Base-by-base conservation (phyloP, 768 basidiomycete genomes). In the Boletus coccyginus region DNA sequence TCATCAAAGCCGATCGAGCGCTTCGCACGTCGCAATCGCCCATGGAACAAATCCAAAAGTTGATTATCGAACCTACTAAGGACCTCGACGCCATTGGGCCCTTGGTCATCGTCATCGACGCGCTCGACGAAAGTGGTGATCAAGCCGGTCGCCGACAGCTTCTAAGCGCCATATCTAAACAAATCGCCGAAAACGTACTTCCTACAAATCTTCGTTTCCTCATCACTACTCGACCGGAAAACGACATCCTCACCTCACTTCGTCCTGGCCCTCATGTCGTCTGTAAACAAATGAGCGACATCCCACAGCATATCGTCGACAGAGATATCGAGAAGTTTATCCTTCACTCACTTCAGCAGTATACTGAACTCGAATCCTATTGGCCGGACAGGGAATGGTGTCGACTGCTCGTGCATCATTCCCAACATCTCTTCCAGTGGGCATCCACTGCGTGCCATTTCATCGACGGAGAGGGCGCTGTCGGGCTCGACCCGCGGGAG, bases 371-470 rank as follows among this genome's bases (percentile, higher is more conserved):
- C 24, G 49, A 51, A 3, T 21, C 21, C 9, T 2, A 14, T 1
- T 56, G 40, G 47, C 56, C 58, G 14, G 47, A 63, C 16, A 17
- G 50, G 48, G 55, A 59, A 21, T 64, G 60, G 65, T 56, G 56
- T 53, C 38, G 19, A 21, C 14, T 53, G 5, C 56, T 70, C 10
- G 57, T 60, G 7, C 24, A 53, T 3, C 59, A 46, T 4, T 66
- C 69, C 6, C 59, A 68, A 9, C 57, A 54, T 0, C 61, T 68
- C 12, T 70, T 70, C 35, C 60, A 61, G 52, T 62, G 65, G 69
- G 66, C 32, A 3, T 33, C 32, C 32, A 33, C 32, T 11, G 32
- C 32, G 9, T 66, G 63, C 51, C 32, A 39, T 1, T 59, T 53
- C 32, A 61, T 68, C 24, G 40, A 53, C 27, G 53, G 62, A 1